These are phyloP conservation scores for Pachyrhizus erosus DNA, from an alignment of 306 rosid genomes.

Conservation along the genomic window DNA sequence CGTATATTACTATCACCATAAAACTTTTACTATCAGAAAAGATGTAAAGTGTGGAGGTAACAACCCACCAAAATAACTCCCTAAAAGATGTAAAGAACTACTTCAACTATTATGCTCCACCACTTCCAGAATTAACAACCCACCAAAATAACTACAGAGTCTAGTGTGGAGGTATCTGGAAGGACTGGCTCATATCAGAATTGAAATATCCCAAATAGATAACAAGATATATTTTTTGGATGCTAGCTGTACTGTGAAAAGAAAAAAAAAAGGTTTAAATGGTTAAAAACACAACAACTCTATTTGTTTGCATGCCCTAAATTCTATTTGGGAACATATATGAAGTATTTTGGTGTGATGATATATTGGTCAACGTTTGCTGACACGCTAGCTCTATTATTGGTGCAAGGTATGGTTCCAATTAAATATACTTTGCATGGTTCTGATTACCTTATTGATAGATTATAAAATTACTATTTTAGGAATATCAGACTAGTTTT, in stretches of 20 bases:
- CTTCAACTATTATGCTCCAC: no score
- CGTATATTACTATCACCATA: no score
- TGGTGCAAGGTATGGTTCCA: background rate
- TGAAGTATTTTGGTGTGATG: background rate
- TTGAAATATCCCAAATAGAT: background rate
- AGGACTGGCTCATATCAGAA: background rate
- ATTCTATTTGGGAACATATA: background rate
- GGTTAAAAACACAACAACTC: background rate
- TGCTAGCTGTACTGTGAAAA: background rate
- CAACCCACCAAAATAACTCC: no score
- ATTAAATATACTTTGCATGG: conserved; percentile 26
- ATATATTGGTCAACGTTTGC: conserved; percentile 29
- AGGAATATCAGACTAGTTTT: background rate
- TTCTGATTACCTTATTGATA: background rate
- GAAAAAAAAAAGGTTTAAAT: background rate
- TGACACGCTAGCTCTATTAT: conserved; percentile 39
- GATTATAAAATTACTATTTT: background rate
- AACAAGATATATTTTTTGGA: background rate
- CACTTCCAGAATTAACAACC: no score
- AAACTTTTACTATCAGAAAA: no score
- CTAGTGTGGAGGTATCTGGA: background rate
- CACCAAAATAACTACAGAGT: no score
- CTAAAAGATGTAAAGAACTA: no score
- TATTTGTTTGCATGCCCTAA: background rate
- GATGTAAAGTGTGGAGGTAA: no score